These are phyloP conservation scores for Thyridium curvatum DNA, from an alignment of 2,329 filamentous ascomycete genomes.

Conservation along the genomic window DNA sequence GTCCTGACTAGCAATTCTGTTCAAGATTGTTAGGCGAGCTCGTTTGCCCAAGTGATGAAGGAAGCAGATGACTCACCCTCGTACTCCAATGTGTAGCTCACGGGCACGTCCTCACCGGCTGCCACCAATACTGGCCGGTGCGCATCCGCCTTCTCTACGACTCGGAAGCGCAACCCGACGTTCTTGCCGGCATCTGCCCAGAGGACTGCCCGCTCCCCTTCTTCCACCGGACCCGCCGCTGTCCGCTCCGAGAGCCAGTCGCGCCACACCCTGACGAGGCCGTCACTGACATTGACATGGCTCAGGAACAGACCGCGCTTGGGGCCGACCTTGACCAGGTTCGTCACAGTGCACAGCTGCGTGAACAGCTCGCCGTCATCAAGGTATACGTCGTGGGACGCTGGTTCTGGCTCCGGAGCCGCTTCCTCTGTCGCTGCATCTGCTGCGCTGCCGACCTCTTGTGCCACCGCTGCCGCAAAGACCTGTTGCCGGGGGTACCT, in stretches of 20 bases:
- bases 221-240: constrained; percentile 7
- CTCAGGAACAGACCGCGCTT: constrained; percentile 55
- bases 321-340: constrained; percentile 60
- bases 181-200: constrained; percentile 61
- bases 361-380: constrained; percentile 68
- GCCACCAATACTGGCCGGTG: constrained; percentile 48
- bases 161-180: constrained; percentile 63
- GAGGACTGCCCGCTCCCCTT: constrained; percentile 37
- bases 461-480: no score
- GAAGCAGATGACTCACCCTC: constrained; percentile 43
- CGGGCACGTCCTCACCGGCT: constrained; percentile 56
- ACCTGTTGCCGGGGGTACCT: constrained; percentile 25
- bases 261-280: constrained; percentile 65
- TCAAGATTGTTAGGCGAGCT: constrained; percentile 11
- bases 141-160: constrained; percentile 42
- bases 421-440: constrained; percentile 7
- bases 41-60: not conserved
- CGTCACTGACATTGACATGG: constrained; percentile 60
- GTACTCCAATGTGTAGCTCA: constrained; percentile 65
- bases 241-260: constrained; percentile 53
- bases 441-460: constrained; percentile 5
- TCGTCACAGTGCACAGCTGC: constrained; percentile 64
- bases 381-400: constrained; percentile 55
- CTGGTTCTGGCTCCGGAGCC: constrained; percentile 29
- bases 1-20: constrained; percentile 64